Conservation (phyloP, 2,329 filamentous ascomycete species). For the Apiospora koreana region DNA sequence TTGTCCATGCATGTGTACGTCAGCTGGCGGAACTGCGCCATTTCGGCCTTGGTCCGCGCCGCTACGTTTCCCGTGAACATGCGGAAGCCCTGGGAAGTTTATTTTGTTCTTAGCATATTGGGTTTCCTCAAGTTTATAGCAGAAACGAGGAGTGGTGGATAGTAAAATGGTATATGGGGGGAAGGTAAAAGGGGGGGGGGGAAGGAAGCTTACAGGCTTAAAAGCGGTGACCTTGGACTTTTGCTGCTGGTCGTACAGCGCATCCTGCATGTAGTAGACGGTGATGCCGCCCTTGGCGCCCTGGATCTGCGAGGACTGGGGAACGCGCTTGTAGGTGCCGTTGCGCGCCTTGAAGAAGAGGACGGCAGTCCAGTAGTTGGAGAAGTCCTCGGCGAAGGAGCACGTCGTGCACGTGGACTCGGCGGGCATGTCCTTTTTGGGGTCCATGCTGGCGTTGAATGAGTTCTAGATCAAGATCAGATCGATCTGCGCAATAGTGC, state of each 20-base stretch:
- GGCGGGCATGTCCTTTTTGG: constrained; percentile 23
- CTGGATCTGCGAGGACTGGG: constrained; percentile 31
- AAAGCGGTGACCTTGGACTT: constrained; percentile 32
- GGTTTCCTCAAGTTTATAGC: too few relatives aligned
- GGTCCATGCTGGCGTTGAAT: constrained; percentile 29
- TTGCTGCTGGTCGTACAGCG: constrained; percentile 24
- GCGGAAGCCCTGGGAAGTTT: constrained; percentile 29
- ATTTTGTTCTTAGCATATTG: not conserved
- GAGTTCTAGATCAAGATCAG: constrained; percentile 24
- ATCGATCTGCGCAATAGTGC: not conserved
- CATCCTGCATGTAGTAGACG: constrained; percentile 31
- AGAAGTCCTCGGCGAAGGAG: constrained; percentile 42
- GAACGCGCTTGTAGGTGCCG: constrained; percentile 34
- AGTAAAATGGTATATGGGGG: not conserved
- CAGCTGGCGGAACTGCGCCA: constrained; percentile 21
- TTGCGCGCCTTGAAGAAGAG: constrained; percentile 41
- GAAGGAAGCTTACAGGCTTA: constrained; percentile 23
- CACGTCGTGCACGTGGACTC: constrained; percentile 42
- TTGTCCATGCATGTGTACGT: constrained; percentile 7
- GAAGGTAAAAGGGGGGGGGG: not conserved
- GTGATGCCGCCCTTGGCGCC: constrained; percentile 35
- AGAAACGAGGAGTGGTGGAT: too few relatives aligned
- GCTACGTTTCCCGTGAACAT: constrained; percentile 32
- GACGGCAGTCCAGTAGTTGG: constrained; percentile 44
- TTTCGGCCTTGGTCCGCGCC: constrained; percentile 26